Evolutionary conservation across 1,284 basidiomycete species (phyloP), one percentile per base, ranked within the genome.

Genomic region (Singerocomus inundabilis): DNA sequence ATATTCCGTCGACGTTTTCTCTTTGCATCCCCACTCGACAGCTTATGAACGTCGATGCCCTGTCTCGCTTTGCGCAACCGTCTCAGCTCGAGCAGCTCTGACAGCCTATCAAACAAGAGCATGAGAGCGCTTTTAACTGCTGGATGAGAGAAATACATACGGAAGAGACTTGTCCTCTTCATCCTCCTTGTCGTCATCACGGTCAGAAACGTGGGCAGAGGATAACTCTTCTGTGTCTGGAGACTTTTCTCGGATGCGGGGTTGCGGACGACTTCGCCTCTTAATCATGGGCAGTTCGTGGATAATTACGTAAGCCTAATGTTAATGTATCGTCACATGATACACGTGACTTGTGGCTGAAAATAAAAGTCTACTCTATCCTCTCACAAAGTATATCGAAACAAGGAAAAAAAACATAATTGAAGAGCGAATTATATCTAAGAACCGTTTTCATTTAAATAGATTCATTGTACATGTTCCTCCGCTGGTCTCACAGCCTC

Each of bases 51-150:
- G 59, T 98, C 93, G 52, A 98, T 98, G 0, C 95, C 96, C 60
- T 86, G 81, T 41, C 87, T 78, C 9, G 82, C 71, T 57, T 83
- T 84, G 39, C 85, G 80, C 21, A 97, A 74, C 62, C 85, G 90
- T 33, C 93, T 82, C 12, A 98, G 72, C 49, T 93, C 86, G 32
- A 97, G 79, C 18, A 98, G 77, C 48, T 98, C 94, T 55, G 89
- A 80, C 26, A 97, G 63, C 46, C 85, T 88, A 45, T 49, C 28
- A 12, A 4, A n/a, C 4, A 18, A 25, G 31, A 21, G 8, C 8
- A 15, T 54, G 28, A 29, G 35, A 25, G 9, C 3, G 31, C 10
- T 26, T 33, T 2, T 15, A 33, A n/a, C n/a, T 6, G 30, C 15
- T 13, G 13, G 6, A 2, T 11, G 8, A 6, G n/a, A 5, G 10